These are phyloP conservation scores for Entomortierella chlamydospora DNA, from an alignment of 192 early-diverging fungal species.

Conservation along the genomic window DNA sequence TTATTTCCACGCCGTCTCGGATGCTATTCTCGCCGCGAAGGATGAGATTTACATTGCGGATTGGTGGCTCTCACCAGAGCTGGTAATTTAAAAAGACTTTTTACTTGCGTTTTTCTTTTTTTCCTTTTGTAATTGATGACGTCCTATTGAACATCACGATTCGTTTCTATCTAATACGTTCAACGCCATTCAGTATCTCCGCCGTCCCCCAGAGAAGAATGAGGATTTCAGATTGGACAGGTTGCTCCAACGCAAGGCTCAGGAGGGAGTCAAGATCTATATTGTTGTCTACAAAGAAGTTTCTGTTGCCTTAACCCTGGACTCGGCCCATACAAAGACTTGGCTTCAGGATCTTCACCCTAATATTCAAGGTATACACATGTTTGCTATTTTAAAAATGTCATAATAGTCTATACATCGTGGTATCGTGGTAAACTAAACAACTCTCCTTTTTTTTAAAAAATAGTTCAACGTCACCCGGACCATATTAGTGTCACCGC, in stretches of 20 bases:
- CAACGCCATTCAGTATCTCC: constrained; percentile 65
- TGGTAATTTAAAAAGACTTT: too few species aligned
- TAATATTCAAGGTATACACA: constrained; percentile 74
- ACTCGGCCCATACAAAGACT: constrained; percentile 81
- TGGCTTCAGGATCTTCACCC: constrained; percentile 76
- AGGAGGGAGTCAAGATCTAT: constrained; percentile 89
- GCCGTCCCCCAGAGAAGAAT: constrained; percentile 78
- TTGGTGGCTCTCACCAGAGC: constrained; percentile 95
- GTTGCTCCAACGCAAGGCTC: constrained; percentile 82
- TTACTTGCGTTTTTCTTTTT: too few species aligned
- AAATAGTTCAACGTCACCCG: constrained; percentile 83
- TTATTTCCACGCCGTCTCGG: constrained; percentile 83
- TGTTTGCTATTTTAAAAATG: neutral
- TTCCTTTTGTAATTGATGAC: too few species aligned
- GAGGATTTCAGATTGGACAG: constrained; percentile 84
- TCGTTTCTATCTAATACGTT: too few species aligned
- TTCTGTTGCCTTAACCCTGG: constrained; percentile 76
- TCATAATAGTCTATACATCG: neutral
- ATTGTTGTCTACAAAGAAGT: constrained; percentile 93
- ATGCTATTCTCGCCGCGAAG: constrained; percentile 77
- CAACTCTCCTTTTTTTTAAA: neutral
- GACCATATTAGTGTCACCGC: constrained; percentile 79
- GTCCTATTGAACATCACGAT: too few species aligned
- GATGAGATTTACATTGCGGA: constrained; percentile 81
- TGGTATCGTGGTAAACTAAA: neutral